phyloP scores from a whole-genome alignment of 2,329 filamentous ascomycete genomes.

The Colletotrichum limetticola region DNA sequence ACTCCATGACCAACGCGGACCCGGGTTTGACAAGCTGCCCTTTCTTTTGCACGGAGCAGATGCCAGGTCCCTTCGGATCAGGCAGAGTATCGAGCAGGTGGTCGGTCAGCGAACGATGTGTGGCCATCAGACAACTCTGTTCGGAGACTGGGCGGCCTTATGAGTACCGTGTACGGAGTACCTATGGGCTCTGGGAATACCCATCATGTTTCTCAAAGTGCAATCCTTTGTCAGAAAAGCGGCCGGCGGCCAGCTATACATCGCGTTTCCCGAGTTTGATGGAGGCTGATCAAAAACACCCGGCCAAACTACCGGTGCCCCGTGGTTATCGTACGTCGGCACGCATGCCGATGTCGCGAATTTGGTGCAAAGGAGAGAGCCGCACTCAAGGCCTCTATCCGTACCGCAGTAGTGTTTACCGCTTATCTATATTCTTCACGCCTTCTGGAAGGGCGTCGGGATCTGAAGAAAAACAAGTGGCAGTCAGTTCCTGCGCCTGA shows the following conservation, averaged over 20 bases:
- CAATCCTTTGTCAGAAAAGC: neutral
- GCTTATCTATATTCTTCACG: neutral
- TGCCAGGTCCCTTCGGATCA: conserved; percentile 1
- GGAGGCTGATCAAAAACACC: neutral
- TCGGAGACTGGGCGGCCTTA: neutral
- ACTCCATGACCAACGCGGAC: conserved; percentile 21
- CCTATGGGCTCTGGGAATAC: neutral
- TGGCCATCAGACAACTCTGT: neutral
- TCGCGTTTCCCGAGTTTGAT: neutral
- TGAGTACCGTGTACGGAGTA: too few relatives aligned
- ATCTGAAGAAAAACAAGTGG: neutral
- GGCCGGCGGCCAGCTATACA: neutral
- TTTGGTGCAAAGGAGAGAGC: conserved; percentile 8
- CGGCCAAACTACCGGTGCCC: neutral
- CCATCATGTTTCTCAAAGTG: neutral
- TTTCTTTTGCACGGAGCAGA: conserved; percentile 10
- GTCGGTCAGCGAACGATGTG: neutral
- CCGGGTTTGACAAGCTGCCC: conserved; percentile 21
- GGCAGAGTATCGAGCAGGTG: neutral
- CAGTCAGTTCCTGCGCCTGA: neutral
- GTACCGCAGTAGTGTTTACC: neutral
- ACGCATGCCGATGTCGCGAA: neutral
- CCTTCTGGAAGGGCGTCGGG: conserved; percentile 15
- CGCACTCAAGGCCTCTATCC: conserved; percentile 4
- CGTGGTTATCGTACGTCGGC: neutral